Conservation (phyloP, 2,329 filamentous ascomycete genomes). For the Cladosporium oxysporum region DNA sequence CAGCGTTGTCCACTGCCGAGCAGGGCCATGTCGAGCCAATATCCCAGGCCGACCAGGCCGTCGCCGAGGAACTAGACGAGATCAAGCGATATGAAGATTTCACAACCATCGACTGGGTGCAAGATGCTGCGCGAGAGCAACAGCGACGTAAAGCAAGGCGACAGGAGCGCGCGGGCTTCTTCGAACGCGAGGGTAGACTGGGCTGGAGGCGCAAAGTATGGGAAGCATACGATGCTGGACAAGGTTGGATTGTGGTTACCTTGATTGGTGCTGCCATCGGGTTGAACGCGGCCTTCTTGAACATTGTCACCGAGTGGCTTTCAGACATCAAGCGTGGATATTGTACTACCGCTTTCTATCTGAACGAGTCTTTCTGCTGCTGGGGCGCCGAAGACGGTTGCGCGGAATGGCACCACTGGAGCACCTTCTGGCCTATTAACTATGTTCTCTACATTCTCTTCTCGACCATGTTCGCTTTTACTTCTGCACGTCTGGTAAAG, state of each 20-base stretch:
- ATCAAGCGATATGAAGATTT: slow-evolving; percentile 99
- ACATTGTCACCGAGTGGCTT: slow-evolving; percentile 96
- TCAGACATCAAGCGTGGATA: slow-evolving; percentile 95
- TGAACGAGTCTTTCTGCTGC: slow-evolving; percentile 97
- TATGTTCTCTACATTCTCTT: slow-evolving; percentile 88
- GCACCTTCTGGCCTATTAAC: slow-evolving; percentile 72
- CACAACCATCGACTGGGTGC: slow-evolving; percentile 98
- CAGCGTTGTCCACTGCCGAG: slow-evolving; percentile 66
- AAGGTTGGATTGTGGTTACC: slow-evolving; percentile 97
- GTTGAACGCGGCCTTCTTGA: slow-evolving; percentile 86
- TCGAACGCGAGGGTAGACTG: slow-evolving; percentile 66
- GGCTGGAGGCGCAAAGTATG: slow-evolving; percentile 80
- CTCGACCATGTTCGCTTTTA: slow-evolving; percentile 73
- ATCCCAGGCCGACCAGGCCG: slow-evolving; percentile 64
- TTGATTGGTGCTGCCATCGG: slow-evolving; percentile 92
- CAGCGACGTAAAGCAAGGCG: slow-evolving; percentile 74
- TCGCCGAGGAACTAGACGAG: slow-evolving; percentile 93
- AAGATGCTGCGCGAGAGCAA: slow-evolving; percentile 92
- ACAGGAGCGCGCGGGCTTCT: slow-evolving; percentile 70
- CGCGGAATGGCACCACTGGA: slow-evolving; percentile 87
- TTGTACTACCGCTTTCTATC: slow-evolving; percentile 91
- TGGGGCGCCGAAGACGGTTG: slow-evolving; percentile 94
- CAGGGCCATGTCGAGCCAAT: slow-evolving; percentile 58
- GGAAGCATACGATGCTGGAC: slow-evolving; percentile 91
- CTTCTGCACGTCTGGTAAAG: slow-evolving; percentile 81